A percentile compares a stretch with the other conserved stretches of the same genome.
These are phyloP conservation scores for Chytriomyces hyalinus DNA, from an alignment of 192 early-diverging fungal genomes.

Conservation along the genomic window DNA sequence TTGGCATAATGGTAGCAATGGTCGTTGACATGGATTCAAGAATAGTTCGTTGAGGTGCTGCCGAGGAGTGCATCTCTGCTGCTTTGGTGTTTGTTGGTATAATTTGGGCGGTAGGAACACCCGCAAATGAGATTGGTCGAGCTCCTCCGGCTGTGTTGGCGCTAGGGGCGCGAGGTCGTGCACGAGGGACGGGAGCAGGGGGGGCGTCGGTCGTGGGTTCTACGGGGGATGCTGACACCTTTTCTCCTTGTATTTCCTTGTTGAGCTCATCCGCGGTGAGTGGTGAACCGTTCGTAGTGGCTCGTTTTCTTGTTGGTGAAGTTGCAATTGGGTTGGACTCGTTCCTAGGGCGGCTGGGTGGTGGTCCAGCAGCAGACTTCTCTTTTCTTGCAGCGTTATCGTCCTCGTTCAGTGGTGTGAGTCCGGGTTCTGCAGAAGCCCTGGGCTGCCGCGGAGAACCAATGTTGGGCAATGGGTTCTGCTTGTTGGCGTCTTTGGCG, in stretches of 20 bases:
- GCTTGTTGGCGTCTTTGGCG: background rate
- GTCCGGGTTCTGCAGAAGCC: conserved; percentile 22
- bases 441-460: conserved; percentile 7
- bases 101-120: conserved; percentile 43
- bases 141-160: conserved; percentile 25
- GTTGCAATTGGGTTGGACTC: background rate
- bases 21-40: conserved; percentile 16
- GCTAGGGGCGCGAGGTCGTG: conserved; percentile 24
- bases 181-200: conserved; percentile 22
- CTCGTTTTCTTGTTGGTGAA: conserved; percentile 16
- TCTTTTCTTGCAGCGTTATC: background rate
- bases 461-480: conserved; percentile 9
- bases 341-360: background rate
- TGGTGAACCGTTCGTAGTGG: conserved; percentile 17
- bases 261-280: conserved; percentile 13
- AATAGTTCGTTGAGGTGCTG: conserved; percentile 16
- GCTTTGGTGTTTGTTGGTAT: conserved; percentile 5
- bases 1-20: conserved; percentile 22
- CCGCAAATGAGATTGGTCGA: conserved; percentile 52
- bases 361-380: background rate
- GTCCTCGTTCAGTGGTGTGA: conserved; percentile 25
- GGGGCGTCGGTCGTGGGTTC: background rate
- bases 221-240: conserved; percentile 11
- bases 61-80: conserved; percentile 42
- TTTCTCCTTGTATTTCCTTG: conserved; percentile 21